Conservation (phyloP, 2,329 filamentous ascomycete species). For the Ophiostoma piceae region DNA sequence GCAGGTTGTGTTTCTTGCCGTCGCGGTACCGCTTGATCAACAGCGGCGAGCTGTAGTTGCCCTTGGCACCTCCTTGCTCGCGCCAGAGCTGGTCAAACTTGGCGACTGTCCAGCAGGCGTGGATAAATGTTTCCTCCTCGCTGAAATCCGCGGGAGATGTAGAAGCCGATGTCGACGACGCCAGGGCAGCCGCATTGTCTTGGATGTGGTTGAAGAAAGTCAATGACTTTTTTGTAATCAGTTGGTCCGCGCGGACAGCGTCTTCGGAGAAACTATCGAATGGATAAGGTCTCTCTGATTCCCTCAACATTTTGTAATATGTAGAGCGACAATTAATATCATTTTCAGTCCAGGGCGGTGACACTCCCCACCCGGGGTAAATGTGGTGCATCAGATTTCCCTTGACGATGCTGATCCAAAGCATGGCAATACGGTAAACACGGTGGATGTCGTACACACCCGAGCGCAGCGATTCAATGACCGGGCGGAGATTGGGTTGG, state of each 20-base stretch:
- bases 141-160: neutral
- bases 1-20: neutral
- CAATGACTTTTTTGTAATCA: neutral
- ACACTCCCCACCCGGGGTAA: neutral
- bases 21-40: slow-evolving; percentile 13
- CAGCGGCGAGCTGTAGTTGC: slow-evolving; percentile 32
- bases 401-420: slow-evolving; percentile 29
- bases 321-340: no score
- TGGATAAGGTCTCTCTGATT: no score
- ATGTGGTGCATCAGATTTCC: neutral
- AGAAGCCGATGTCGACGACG: neutral
- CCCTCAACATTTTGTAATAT: no score
- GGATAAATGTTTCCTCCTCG: slow-evolving; percentile 23
- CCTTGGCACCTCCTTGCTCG: slow-evolving; percentile 25
- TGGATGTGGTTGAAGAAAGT: neutral
- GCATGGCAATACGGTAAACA: slow-evolving; percentile 33
- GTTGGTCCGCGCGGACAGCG: neutral
- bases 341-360: no score
- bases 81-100: slow-evolving; percentile 31
- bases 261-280: neutral
- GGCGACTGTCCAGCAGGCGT: slow-evolving; percentile 31
- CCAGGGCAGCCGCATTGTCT: neutral
- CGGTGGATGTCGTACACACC: slow-evolving; percentile 34
- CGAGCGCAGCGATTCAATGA: neutral
- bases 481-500: neutral